Base-by-base conservation (phyloP, 2,329 filamentous ascomycete species). In the Aphanoascus verrucosus region DNA sequence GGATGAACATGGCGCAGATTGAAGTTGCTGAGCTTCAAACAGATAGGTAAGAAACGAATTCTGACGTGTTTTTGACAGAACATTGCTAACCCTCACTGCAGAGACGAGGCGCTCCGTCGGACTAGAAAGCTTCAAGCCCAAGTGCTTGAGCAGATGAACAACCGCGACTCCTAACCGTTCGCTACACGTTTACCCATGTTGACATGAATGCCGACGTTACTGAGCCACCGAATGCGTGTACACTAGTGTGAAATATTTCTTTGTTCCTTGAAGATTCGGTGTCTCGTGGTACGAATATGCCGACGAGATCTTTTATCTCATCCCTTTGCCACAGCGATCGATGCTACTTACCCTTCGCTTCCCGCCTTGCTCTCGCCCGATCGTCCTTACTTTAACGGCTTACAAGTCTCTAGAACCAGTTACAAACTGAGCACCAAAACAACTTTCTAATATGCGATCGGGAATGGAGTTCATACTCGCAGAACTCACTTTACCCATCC, bases 1-100 rank as follows among this genome's bases (percentile, higher is more conserved):
- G 85, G 58, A 91, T 94, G 83, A 91, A 88, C 69, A 75, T 77
- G 61, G 86, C 86, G 8, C 87, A 93, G 72, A 86, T 90, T 61
- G 85, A 90, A 70, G 87, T 93, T 54, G 81, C 86, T 63, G 80
- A 87, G 64, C 74, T 94, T 55, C 86, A 90, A 68, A 67, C 68
- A 56, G 72, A 74, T 58, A 70, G 70, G 72, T 57, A 46, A 31
- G 57, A 34, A 20, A 43, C 35, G 19, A n/a, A 14, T n/a, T 17
- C 12, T 6, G 19, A n/a, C 15, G 7, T 20, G 23, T 23, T 23
- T 52, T 42, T 9, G 43, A 37, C 11, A 20, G 48, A 54, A 54
- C 56, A 53, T 53, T 42, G 54, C 63, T 66, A 60, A 64, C 52
- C 11, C 41, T 49, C 9, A 11, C 12, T 52, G 57, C 60, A 81